Conservation (phyloP, 176 grass and related monocot genomes). For the Phoenix roebelenii region DNA sequence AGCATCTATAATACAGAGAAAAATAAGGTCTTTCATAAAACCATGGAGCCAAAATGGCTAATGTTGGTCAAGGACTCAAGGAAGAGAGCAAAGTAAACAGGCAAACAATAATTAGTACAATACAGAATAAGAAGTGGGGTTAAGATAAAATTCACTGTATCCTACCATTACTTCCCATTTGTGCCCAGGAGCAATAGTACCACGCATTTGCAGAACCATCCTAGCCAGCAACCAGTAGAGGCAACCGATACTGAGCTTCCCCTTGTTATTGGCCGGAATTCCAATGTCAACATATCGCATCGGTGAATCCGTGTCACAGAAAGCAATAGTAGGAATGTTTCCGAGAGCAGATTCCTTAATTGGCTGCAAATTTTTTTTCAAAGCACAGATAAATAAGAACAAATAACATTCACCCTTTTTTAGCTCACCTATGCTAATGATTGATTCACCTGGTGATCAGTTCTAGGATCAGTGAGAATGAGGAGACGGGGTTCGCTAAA, state of each 20-base stretch:
- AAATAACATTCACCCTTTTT: no score
- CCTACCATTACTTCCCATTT: slow-evolving; percentile 10
- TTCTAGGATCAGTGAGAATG: slow-evolving; percentile 7
- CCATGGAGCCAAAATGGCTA: no score
- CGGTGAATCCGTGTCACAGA: slow-evolving; percentile 5
- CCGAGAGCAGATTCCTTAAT: slow-evolving; percentile 10
- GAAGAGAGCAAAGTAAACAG: no score
- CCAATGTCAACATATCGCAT: slow-evolving; percentile 16
- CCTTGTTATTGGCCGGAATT: slow-evolving; percentile 14
- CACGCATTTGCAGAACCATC: slow-evolving; percentile 10
- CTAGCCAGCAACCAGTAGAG: slow-evolving; percentile 9
- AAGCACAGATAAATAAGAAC: no score
- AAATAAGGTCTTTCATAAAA: no score
- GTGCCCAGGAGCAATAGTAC: slow-evolving; percentile 2
- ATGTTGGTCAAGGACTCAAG: no score
- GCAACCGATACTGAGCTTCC: slow-evolving; percentile 4
- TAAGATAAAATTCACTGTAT: neutral
- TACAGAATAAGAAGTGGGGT: no score
- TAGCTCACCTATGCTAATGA: no score
- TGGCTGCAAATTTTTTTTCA: slow-evolving; percentile 5
- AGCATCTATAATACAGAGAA: no score
- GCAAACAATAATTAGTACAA: no score
- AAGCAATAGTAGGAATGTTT: slow-evolving; percentile 7
- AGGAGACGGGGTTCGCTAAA: slow-evolving; percentile 8
- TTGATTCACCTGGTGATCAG: neutral